Evolutionary conservation across 176 grass and related monocot species (phyloP).

Genomic region (Saccharum spontaneum): DNA sequence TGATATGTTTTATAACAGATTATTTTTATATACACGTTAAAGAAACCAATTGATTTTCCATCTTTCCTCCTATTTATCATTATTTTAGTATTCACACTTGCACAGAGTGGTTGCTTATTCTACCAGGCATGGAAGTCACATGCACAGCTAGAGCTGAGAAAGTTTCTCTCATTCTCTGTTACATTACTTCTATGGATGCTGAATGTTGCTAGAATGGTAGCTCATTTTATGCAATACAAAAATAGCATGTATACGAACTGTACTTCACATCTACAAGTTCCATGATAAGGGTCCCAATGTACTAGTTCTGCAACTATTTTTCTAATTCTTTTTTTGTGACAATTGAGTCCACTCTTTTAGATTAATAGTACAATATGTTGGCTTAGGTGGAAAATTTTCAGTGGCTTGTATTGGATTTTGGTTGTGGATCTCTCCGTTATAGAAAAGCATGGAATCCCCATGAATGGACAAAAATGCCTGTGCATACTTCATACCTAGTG

Average conservation of each 20-base stretch:
- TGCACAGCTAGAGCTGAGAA: conserved; percentile 3
- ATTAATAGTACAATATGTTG: not conserved
- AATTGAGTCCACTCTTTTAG: not conserved
- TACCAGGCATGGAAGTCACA: not conserved
- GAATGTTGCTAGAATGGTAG: not conserved
- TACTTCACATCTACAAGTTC: not conserved
- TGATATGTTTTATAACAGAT: conserved; percentile 7
- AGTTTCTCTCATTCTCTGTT: not conserved
- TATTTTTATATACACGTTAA: conserved; percentile 1
- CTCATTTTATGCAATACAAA: conserved; percentile 3
- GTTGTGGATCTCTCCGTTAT: conserved; percentile 12
- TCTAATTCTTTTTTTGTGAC: not conserved
- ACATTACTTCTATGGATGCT: conserved; percentile 10
- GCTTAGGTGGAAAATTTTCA: conserved; percentile 19
- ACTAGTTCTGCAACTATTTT: not conserved
- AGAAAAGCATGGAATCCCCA: not conserved
- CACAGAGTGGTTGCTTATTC: conserved; percentile 7
- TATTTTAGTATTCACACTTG: conserved; percentile 19
- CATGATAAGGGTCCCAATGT: not conserved
- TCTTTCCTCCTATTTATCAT: conserved; percentile 6
- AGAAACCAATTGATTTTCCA: not conserved
- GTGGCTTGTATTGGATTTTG: not conserved
- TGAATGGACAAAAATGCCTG: not conserved
- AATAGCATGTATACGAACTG: not conserved
- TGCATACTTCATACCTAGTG: not conserved